Evolutionary conservation across 495 filamentous ascomycete species (phyloP).

Genomic region (Penicillium turbatum): DNA sequence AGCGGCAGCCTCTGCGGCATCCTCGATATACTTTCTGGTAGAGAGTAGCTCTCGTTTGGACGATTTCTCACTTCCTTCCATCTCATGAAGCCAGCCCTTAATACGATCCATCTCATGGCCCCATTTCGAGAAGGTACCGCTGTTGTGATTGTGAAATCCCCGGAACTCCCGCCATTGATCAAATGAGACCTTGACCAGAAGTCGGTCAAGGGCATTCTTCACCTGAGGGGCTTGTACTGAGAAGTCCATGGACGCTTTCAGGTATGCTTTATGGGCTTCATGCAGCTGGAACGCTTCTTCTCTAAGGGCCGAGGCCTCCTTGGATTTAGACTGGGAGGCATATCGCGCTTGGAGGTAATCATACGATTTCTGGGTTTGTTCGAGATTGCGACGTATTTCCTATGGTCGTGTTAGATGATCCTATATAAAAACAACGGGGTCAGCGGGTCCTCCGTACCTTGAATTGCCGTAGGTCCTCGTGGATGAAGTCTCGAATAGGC

Average conservation of each 20-base stretch:
- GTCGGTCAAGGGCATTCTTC: slow-evolving; percentile 71
- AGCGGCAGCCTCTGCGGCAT: slow-evolving; percentile 60
- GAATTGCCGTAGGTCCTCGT: slow-evolving; percentile 65
- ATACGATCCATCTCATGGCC: slow-evolving; percentile 81
- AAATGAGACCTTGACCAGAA: slow-evolving; percentile 77
- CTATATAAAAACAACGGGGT: not conserved
- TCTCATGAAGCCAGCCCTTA: slow-evolving; percentile 84
- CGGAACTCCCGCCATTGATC: slow-evolving; percentile 86
- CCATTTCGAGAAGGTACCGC: slow-evolving; percentile 56
- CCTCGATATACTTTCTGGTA: slow-evolving; percentile 79
- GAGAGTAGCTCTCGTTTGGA: slow-evolving; percentile 75
- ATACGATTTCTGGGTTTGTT: slow-evolving; percentile 76
- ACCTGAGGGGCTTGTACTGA: slow-evolving; percentile 81
- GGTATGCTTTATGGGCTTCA: slow-evolving; percentile 85
- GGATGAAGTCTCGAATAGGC: slow-evolving; percentile 71
- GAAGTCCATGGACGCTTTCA: slow-evolving; percentile 91
- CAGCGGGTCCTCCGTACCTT: slow-evolving; percentile 39
- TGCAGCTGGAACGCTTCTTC: slow-evolving; percentile 97
- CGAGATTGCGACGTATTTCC: slow-evolving; percentile 70
- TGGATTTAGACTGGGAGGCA: slow-evolving; percentile 79
- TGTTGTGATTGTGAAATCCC: slow-evolving; percentile 55
- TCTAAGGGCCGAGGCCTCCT: slow-evolving; percentile 82
- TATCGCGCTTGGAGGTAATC: slow-evolving; percentile 78
- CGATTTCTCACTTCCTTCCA: slow-evolving; percentile 75
- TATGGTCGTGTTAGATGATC: slow-evolving; percentile 42